phyloP scores from a whole-genome alignment of 1,284 basidiomycete genomes.

The Tranzscheliella williamsii region DNA sequence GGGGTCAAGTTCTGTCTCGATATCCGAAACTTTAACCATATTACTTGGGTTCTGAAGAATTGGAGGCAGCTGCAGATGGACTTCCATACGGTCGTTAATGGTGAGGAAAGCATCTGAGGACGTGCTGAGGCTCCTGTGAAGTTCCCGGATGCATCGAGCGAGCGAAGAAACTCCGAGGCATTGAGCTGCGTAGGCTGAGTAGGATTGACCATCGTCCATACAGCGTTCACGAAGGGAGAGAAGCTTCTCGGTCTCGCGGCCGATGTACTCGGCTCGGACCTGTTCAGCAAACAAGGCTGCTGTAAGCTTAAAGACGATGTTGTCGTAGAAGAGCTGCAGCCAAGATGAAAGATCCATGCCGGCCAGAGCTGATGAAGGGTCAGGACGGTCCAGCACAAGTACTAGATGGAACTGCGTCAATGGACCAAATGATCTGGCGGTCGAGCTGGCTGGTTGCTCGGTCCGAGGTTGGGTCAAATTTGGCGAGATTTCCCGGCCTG shows the following conservation, averaged over 20 bases:
- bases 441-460: conserved; percentile 3
- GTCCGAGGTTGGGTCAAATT: conserved; percentile 5
- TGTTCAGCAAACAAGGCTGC: conserved; percentile 57
- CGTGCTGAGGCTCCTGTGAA: conserved; percentile 47
- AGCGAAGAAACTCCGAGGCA: conserved; percentile 48
- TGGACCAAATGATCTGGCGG: conserved; percentile 6
- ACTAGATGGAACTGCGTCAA: conserved; percentile 56
- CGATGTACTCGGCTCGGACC: conserved; percentile 38
- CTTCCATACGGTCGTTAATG: conserved; percentile 52
- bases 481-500: too few species aligned
- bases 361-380: conserved; percentile 39
- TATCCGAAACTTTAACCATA: conserved; percentile 35
- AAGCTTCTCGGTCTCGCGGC: conserved; percentile 42
- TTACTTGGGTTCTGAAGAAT: conserved; percentile 44
- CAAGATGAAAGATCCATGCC: conserved; percentile 43
- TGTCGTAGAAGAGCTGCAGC: conserved; percentile 56
- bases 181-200: conserved; percentile 36
- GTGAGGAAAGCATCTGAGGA: conserved; percentile 45
- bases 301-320: conserved; percentile 59
- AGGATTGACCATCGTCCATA: conserved; percentile 46
- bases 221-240: conserved; percentile 44
- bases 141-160: conserved; percentile 39
- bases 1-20: conserved; percentile 52
- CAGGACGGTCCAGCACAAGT: conserved; percentile 55
- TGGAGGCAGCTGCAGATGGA: conserved; percentile 55